Base-by-base conservation (phyloP, 2,329 filamentous ascomycete genomes). In the Cordyceps javanica region DNA sequence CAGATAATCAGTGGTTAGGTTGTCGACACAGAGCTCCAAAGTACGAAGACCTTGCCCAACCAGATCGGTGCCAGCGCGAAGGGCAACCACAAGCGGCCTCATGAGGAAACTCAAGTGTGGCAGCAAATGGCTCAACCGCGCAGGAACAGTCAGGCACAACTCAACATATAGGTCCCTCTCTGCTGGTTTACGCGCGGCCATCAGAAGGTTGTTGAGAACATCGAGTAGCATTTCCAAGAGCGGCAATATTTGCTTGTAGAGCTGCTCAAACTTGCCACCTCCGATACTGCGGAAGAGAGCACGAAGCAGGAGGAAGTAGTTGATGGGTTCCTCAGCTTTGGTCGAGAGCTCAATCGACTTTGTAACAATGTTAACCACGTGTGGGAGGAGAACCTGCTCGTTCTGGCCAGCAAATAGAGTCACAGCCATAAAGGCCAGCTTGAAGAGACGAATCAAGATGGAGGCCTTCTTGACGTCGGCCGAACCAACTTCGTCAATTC, bases 341-440 rank as follows among this genome's bases (percentile, higher is more conserved):
- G 94, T 96, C 1, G 93, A 97, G 38, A 97, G 78, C 72, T 97
- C 91, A 61, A 99, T 97, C 9, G 93, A 97, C 72, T 96, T 92
- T 13, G 93, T 97, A 60, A 99, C 91, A 62, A 99, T 96, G 69
- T 95, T 95, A 56, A 95, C 92, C 52, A 99, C 93, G 70, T 99
- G 94, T 0, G 95, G 95, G 55, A 97, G 79, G 14, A 99, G 79
- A 2, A 99, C 91, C 69, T 94, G 89, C 73, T 99, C 94, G 66
- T 99, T 99, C 68, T 97, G 92, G 9, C 83, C 81, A 0, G 91
- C 91, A 71, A 99, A 99, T 1, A 99, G 79, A 0, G 94, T 99
- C 39, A 99, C 94, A 0, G 95, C 95, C 94, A 99, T 99, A 72
- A 99, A 99, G 0, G 93, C 96, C 52, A 99, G 75, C 73, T 99